Evolutionary conservation across 768 basidiomycete species (phyloP).

Genomic region (Lentinula detonsa): DNA sequence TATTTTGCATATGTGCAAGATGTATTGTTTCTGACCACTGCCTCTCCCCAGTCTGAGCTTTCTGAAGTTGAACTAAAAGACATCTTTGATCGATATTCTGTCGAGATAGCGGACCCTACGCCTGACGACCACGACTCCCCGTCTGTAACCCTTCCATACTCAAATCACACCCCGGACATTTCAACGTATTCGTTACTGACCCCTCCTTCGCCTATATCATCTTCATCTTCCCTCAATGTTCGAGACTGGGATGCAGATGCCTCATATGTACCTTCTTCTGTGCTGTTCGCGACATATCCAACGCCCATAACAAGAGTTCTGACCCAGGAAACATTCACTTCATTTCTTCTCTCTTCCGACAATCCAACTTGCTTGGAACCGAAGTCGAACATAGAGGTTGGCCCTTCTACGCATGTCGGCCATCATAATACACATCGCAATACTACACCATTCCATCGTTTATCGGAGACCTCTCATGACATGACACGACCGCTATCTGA

Average conservation of each 20-base stretch:
- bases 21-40: not conserved
- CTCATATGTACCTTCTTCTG: constrained; percentile 6
- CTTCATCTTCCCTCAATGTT: not conserved
- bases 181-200: constrained; percentile 5
- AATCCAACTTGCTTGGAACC: constrained; percentile 29
- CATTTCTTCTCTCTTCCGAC: constrained; percentile 59
- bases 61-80: constrained; percentile 23
- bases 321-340: constrained; percentile 45
- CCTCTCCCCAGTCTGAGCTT: constrained; percentile 22
- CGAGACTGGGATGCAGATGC: not conserved
- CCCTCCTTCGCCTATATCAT: not conserved
- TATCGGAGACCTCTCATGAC: constrained; percentile 56
- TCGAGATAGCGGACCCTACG: constrained; percentile 8
- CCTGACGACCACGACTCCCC: constrained; percentile 5
- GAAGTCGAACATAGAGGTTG: not conserved
- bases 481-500: constrained; percentile 87
- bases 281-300: constrained; percentile 4
- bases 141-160: constrained; percentile 3
- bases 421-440: constrained; percentile 23
- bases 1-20: not conserved
- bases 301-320: constrained; percentile 17
- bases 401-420: not conserved
- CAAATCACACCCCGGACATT: not conserved
- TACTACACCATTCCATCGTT: constrained; percentile 10
- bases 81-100: constrained; percentile 29